Evolutionary conservation across 2,329 filamentous ascomycete species (phyloP), one percentile per base, ranked within the genome.

Genomic region (Sarocladiaceae sp.): DNA sequence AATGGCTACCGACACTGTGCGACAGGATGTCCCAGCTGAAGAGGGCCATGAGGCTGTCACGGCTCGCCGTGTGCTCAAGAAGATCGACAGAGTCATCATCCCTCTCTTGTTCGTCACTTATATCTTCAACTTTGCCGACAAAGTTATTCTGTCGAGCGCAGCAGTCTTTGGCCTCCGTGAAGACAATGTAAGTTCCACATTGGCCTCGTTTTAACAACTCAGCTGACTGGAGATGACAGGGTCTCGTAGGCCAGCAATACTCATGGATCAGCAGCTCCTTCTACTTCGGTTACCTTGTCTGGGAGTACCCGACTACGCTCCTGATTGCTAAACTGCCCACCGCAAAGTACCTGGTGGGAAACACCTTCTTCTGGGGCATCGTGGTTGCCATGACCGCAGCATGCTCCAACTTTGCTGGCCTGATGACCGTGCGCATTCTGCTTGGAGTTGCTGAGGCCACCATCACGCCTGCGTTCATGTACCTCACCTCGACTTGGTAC

Each of bases 91-190:
- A 50, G 62, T 62, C 11, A 60, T 82, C 9, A 70, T 82, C 4
- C 75, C 78, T 0, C 58, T 81, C 10, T 58, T 81, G 9, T 79
- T 80, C 48, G 50, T 72, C 33, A 78, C 72, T 0, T 81, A 81
- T 53, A 72, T 73, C 61, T 56, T 81, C 49, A 77, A 78, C 52
- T 80, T 80, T 46, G 76, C 81, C 66, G 78, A 82, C 57, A 82
- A 82, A 54, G 70, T 70, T 1, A 76, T 76, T 45, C 55, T 78
- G 2, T 74, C 73, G 0, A 76, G 69, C 47, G 76, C 77, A 0
- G 65, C 74, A 3, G 73, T 80, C 0, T 80, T 80, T 50, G 76
- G 74, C 0, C 53, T 78, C n/a, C 60, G 62, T 5, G 58, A 73
- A 2, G 75, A 78, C 51, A 70, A 60, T 13, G 62, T 64, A 33